Evolutionary conservation across 176 grass and related monocot genomes (phyloP).

Genomic region (Oryza glaberrima): DNA sequence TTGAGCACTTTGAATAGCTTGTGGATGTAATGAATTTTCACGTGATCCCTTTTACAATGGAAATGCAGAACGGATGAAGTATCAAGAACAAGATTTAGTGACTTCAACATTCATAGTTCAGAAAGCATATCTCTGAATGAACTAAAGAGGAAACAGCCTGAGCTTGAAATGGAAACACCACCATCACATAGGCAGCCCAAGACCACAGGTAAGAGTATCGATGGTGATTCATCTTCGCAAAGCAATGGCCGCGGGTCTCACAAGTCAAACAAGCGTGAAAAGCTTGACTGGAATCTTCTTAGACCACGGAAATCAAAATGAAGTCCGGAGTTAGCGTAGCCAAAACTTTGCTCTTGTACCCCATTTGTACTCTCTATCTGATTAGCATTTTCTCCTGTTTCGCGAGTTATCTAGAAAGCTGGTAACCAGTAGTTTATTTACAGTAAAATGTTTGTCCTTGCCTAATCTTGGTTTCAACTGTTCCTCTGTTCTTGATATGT

Average conservation of each 20-base stretch:
- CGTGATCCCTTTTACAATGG: not conserved
- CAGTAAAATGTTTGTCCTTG: not conserved
- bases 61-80: conserved; percentile 57
- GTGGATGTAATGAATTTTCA: not conserved
- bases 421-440: conserved; percentile 8
- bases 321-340: not conserved
- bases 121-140: conserved; percentile 56
- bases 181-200: conserved; percentile 48
- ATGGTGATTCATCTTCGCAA: conserved; percentile 48
- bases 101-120: conserved; percentile 39
- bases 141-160: conserved; percentile 72
- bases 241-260: conserved; percentile 51
- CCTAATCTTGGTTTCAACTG: not conserved
- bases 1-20: not conserved
- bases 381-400: not conserved
- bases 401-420: not conserved
- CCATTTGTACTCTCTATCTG: conserved; percentile 26
- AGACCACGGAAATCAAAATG: conserved; percentile 50
- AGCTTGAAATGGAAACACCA: conserved; percentile 54
- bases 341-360: conserved; percentile 24
- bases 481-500: not conserved
- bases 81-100: conserved; percentile 37
- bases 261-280: conserved; percentile 59
- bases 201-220: conserved; percentile 8
- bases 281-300: conserved; percentile 67